Evolutionary conservation across 306 rosid species (phyloP).

Genomic region (Cucurbita maxima): DNA sequence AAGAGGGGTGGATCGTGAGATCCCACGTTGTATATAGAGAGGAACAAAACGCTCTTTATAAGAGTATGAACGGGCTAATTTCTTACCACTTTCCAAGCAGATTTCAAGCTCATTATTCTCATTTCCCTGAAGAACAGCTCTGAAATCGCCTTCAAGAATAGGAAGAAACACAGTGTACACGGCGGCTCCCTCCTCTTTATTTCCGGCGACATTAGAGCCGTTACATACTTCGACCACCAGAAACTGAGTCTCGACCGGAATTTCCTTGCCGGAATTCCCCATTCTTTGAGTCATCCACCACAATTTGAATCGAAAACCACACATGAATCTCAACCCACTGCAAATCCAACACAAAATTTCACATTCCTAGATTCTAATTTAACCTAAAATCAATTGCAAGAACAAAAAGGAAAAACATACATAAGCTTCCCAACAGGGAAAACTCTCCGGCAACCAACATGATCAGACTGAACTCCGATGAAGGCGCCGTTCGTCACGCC

Average conservation of each 20-base stretch:
- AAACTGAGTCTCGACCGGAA: constrained; percentile 83
- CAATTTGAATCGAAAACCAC: constrained; percentile 72
- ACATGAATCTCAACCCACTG: constrained; percentile 74
- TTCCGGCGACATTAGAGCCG: constrained; percentile 24
- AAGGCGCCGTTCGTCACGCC: constrained; percentile 63
- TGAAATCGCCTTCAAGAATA: constrained; percentile 86
- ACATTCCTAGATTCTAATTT: background rate
- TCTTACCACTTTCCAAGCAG: constrained; percentile 82
- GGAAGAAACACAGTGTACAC: constrained; percentile 63
- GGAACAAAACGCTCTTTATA: too few relatives aligned
- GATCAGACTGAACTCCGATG: constrained; percentile 51
- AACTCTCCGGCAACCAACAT: constrained; percentile 44
- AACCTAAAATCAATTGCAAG: background rate
- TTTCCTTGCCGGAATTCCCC: constrained; percentile 54
- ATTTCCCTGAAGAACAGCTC: constrained; percentile 91
- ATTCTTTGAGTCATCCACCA: constrained; percentile 99
- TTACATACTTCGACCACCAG: constrained; percentile 49
- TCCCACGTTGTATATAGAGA: too few relatives aligned
- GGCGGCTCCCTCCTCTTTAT: constrained; percentile 24
- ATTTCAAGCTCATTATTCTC: constrained; percentile 69
- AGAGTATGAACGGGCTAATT: too few relatives aligned
- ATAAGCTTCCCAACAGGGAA: constrained; percentile 64
- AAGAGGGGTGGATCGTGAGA: too few relatives aligned
- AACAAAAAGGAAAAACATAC: constrained; percentile 14
- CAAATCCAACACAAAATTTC: background rate